Base-by-base conservation (phyloP, 495 filamentous ascomycete species). In the Acidomyces sp. region DNA sequence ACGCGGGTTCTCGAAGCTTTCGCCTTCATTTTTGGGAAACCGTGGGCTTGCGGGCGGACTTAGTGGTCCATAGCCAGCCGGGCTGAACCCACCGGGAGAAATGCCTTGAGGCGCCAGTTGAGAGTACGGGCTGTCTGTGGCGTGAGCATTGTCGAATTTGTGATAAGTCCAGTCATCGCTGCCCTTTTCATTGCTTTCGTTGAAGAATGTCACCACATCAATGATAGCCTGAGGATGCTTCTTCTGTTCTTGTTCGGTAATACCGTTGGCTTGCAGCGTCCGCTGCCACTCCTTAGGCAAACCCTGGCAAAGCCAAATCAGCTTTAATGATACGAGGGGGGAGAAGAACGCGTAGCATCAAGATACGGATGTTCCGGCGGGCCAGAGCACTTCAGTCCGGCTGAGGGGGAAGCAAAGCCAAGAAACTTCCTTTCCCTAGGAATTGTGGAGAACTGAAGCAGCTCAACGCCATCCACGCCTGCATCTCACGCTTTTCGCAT, bases 221-320 rank as follows among this genome's bases (percentile, higher is more conserved):
- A 87, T 77, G 55, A 95, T 82, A 34, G 85, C 82, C 56, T 96
- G 85, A 0, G 90, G 90, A 54, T 97, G 84, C 60, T 92, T 78
- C 59, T 93, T 79, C 61, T 92, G 86, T 54, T 95, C 90, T 61
- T 85, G 85, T 64, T 93, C 84, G 3, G 88, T 82, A 52, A 97
- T 96, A 41, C 90, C 90, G 62, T 80, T 94, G 58, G 94, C 86
- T 63, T 90, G 82, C 49, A 97, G 73, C 55, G 93, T 71, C 28
- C 82, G 77, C 62, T 97, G 90, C 90, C 90, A 97, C 69, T 97
- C 90, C 59, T 92, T 93, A 1, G 90, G 90, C 24, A 97, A 66
- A 46, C 90, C 90, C 84, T 92, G 52, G 37, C 31, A 43, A 5
- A 27, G 1, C 23, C 27, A 42, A 37, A 37, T 18, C 24, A 41